These are phyloP conservation scores for Mucor irregularis DNA, from an alignment of 371 early-diverging fungal genomes.

Conservation along the genomic window DNA sequence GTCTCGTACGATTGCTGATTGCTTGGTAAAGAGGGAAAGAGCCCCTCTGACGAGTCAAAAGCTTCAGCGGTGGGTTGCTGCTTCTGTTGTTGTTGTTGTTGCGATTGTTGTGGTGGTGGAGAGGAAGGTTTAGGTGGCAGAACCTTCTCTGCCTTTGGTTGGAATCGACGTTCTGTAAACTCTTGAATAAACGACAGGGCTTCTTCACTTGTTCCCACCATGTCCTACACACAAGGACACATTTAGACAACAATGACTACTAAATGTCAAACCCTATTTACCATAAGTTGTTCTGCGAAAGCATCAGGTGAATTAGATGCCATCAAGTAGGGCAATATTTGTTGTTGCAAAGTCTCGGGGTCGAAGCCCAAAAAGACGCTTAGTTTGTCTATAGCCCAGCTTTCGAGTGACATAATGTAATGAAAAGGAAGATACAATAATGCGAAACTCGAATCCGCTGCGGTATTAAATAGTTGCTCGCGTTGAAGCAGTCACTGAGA, in stretches of 20 bases:
- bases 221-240: slow-evolving; percentile 19
- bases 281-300: slow-evolving; percentile 41
- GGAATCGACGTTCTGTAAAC: slow-evolving; percentile 35
- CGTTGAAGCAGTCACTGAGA: too few relatives aligned
- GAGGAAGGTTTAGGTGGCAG: slow-evolving; percentile 2
- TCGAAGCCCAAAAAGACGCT: slow-evolving; percentile 51
- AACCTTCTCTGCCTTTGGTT: neutral
- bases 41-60: slow-evolving; percentile 1
- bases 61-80: too few relatives aligned
- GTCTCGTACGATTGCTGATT: slow-evolving; percentile 17
- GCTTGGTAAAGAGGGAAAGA: slow-evolving; percentile 33
- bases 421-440: too few relatives aligned
- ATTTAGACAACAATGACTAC: neutral
- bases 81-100: too few relatives aligned
- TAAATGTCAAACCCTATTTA: slow-evolving; percentile 4
- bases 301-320: slow-evolving; percentile 31
- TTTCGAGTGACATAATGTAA: slow-evolving; percentile 18
- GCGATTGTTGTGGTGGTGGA: neutral
- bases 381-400: slow-evolving; percentile 46
- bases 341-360: slow-evolving; percentile 37
- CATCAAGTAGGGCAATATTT: slow-evolving; percentile 44
- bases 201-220: slow-evolving; percentile 37
- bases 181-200: slow-evolving; percentile 35
- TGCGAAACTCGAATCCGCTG: too few relatives aligned
- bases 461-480: too few relatives aligned